Evolutionary conservation across 306 rosid species (phyloP).

Genomic region (Gillenia trifoliata): DNA sequence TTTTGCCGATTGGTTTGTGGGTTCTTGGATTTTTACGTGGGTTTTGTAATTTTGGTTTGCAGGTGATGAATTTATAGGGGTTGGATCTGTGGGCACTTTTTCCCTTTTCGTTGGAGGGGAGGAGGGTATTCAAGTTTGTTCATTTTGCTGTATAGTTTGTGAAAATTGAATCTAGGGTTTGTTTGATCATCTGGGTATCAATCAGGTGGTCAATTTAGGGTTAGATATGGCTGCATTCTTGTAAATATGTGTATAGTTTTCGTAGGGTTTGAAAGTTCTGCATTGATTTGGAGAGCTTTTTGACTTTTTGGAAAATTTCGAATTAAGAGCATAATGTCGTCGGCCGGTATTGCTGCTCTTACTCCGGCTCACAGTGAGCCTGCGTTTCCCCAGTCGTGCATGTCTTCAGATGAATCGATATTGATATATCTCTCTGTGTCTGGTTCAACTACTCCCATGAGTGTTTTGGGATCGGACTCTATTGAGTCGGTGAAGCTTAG

Average conservation of each 20-base stretch:
- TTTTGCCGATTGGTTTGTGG: neutral
- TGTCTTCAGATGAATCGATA: conserved; percentile 50
- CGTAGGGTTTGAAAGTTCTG: conserved; percentile 23
- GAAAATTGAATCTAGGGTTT: conserved; percentile 14
- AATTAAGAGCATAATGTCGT: conserved; percentile 51
- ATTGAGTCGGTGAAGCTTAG: conserved; percentile 77
- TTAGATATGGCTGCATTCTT: conserved; percentile 14
- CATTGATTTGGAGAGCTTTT: conserved; percentile 25
- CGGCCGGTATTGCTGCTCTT: conserved; percentile 67
- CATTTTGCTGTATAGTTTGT: conserved; percentile 7
- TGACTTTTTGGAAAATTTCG: neutral
- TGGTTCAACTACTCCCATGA: conserved; percentile 58
- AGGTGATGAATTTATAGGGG: conserved; percentile 42
- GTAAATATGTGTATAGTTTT: conserved; percentile 1
- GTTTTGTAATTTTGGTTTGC: neutral
- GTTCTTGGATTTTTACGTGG: neutral
- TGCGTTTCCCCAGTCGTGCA: conserved; percentile 28
- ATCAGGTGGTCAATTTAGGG: conserved; percentile 24
- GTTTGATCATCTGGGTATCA: conserved; percentile 36
- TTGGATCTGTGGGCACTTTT: neutral
- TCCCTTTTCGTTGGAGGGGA: neutral
- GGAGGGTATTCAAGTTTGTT: neutral
- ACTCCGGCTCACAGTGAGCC: conserved; percentile 50
- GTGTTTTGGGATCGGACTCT: conserved; percentile 72
- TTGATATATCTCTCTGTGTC: conserved; percentile 50